phyloP scores from a whole-genome alignment of 495 filamentous ascomycete species.

The Rostrohypoxylon terebratum region DNA sequence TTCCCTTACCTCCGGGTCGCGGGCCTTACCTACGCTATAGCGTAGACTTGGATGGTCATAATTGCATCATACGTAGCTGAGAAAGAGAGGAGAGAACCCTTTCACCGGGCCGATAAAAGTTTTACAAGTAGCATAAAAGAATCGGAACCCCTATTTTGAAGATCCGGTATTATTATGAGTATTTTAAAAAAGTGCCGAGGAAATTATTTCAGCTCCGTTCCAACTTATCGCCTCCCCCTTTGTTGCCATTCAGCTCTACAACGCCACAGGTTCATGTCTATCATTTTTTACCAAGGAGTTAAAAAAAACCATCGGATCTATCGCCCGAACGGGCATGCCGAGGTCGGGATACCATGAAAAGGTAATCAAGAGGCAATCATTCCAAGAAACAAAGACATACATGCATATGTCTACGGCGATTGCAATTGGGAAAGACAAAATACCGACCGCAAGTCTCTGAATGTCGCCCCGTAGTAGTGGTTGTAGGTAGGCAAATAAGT shows the following conservation, averaged over 20 bases:
- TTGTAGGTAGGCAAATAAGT: constrained; percentile 1
- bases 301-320: constrained; percentile 1
- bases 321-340: constrained; percentile 40
- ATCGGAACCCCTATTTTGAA: constrained; percentile 1
- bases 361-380: constrained; percentile 14
- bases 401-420: background rate
- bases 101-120: background rate
- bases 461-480: background rate
- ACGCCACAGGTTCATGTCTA: background rate
- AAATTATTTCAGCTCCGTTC: constrained; percentile 11
- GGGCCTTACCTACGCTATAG: constrained; percentile 7
- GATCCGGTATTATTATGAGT: background rate
- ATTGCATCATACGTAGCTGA: constrained; percentile 31
- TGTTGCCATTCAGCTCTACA: constrained; percentile 10
- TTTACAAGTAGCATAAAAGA: constrained; percentile 12
- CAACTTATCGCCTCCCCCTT: background rate
- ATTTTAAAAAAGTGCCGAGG: constrained; percentile 1
- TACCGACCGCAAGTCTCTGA: background rate
- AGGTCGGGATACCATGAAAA: constrained; percentile 28
- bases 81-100: constrained; percentile 1
- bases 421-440: constrained; percentile 3
- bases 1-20: background rate
- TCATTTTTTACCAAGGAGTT: background rate
- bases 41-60: constrained; percentile 18
- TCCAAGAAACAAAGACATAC: constrained; percentile 19